Evolutionary conservation across 2,329 filamentous ascomycete genomes (phyloP).

Genomic region (Neonectria coccinea): DNA sequence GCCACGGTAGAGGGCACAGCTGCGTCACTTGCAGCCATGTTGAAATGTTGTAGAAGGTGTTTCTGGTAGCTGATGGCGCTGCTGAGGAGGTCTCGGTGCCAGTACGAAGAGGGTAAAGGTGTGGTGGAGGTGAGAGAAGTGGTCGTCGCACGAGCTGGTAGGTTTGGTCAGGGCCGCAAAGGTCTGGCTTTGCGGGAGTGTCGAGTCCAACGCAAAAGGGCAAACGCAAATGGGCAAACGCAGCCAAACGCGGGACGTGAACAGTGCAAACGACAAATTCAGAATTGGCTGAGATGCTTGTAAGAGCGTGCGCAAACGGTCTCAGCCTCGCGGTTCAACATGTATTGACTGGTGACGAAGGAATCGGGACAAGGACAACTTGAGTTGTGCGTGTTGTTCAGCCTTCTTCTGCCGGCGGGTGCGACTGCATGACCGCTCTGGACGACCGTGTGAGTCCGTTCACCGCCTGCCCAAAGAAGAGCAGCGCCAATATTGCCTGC

Average conservation of each 20-base stretch:
- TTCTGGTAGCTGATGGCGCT: conserved; percentile 6
- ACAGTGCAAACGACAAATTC: not conserved
- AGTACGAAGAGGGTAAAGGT: conserved; percentile 10
- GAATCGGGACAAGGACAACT: conserved; percentile 20
- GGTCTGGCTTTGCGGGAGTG: conserved; percentile 20
- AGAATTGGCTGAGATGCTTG: conserved; percentile 1
- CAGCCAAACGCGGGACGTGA: conserved; percentile 4
- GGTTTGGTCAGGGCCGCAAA: conserved; percentile 3
- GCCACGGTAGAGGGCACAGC: conserved; percentile 48
- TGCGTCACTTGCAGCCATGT: conserved; percentile 57
- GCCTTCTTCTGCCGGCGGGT: conserved; percentile 28
- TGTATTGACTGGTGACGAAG: conserved; percentile 4
- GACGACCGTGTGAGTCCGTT: conserved; percentile 29
- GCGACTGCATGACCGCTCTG: conserved; percentile 39
- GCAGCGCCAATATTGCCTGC: conserved; percentile 33
- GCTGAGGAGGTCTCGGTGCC: not conserved
- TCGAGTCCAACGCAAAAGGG: conserved; percentile 1
- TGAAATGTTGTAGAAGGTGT: conserved; percentile 19
- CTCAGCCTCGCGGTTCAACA: conserved; percentile 11
- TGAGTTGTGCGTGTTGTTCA: conserved; percentile 33
- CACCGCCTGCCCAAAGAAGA: conserved; percentile 43
- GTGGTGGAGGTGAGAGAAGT: conserved; percentile 4
- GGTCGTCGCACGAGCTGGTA: conserved; percentile 11
- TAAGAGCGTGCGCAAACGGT: conserved; percentile 15
- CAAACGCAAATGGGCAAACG: not conserved